Base-by-base conservation (phyloP, 345 rosid genomes). In the Stellera chamaejasme region DNA sequence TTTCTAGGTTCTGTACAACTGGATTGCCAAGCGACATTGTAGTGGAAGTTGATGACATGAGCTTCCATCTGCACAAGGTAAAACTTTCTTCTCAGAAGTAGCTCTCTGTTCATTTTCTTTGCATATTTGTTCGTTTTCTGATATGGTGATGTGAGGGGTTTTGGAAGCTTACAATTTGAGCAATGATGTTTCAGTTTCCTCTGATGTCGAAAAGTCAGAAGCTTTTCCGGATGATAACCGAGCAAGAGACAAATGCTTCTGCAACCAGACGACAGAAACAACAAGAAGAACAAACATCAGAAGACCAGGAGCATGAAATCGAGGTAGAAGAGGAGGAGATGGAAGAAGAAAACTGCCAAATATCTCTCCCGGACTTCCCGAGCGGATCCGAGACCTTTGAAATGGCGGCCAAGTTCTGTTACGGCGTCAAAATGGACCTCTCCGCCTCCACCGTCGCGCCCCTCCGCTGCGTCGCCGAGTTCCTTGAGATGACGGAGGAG, bases 31-130 rank as follows among this genome's bases (percentile, higher is more conserved):
- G 94, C 55, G 97, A 93, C 77, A 77, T 93, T 70, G 79, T 82
- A 43, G 65, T 87, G 65, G 91, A 93, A 61, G 88, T 93, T 0
- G 90, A 78, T 9, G 97, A 87, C 54, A 93, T 93, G 97, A 72
- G 74, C 47, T 93, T 93, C 65, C 97, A 93, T 68, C 94, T 93
- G 63, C 99, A 89, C 59, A 93, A 93, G 94, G 99, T 82, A 50
- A 54, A 47, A 47, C 32, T 6, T 58, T 47, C 36, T 44, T 54
- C 55, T 13, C 41, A 25, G 32, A 54, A 28, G 13, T 16, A 25
- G n/a, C n/a, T 41, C 23, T 55, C 48, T 58, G 7, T 11, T 58
- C 48, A 27, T 14, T 16, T 53, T 60, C 19, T 19, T 10, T 27
- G 15, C 39, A 16, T 10, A 2, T 8, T 41, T 32, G 15, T 43